Base-by-base conservation (phyloP, 75 land plant genomes). In the Pinus albicaulis region DNA sequence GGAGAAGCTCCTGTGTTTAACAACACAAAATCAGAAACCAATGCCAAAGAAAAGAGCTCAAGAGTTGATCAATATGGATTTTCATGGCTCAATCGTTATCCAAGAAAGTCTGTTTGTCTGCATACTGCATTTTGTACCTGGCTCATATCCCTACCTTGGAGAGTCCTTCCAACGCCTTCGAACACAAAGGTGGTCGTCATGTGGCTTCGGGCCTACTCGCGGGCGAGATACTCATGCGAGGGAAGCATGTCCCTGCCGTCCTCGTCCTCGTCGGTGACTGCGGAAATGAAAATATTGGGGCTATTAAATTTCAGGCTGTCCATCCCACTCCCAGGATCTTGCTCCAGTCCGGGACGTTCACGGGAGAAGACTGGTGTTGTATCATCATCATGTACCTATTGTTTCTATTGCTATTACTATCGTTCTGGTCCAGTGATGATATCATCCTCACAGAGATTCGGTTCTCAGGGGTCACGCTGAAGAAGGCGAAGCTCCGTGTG, bases 351-450 rank as follows among this genome's bases (percentile, higher is more conserved):
- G 92, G 96, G 8, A 91, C 90, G 64, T 89, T 89, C 31, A 91
- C 88, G 16, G 96, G 96, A 52, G 88, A 90, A 8, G 91, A 87
- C n/a, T n/a, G n/a, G n/a, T n/a, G n/a, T n/a, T n/a, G n/a, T n/a
- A n/a, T n/a, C n/a, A n/a, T n/a, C n/a, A n/a, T n/a, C 72, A 88
- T 90, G 53, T 64, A 74, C 22, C 73, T 73, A 56, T n/a, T n/a
- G n/a, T n/a, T n/a, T n/a, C n/a, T n/a, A n/a, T n/a, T n/a, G n/a
- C n/a, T n/a, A n/a, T n/a, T n/a, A n/a, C n/a, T n/a, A n/a, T n/a
- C n/a, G n/a, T n/a, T n/a, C n/a, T n/a, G n/a, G n/a, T n/a, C n/a
- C n/a, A n/a, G n/a, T n/a, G n/a, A n/a, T n/a, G n/a, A n/a, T n/a
- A n/a, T n/a, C n/a, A n/a, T n/a, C n/a, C n/a, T n/a, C n/a, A n/a